phyloP scores from a whole-genome alignment of 345 rosid species.

The Lumnitzera littorea region DNA sequence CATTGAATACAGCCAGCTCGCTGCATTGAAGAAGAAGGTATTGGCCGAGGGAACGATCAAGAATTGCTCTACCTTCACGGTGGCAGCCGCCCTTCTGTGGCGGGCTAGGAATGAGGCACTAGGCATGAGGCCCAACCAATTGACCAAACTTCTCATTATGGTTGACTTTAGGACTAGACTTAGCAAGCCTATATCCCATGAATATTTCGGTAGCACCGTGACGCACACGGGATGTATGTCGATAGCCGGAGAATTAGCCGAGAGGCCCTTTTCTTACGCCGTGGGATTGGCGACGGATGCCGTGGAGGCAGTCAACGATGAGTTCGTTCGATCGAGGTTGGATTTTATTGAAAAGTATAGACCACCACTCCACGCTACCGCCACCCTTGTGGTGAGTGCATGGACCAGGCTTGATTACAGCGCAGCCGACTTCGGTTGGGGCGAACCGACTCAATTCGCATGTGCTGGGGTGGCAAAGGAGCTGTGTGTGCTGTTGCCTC shows the following conservation, averaged over 20 bases:
- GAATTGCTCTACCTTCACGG: constrained; percentile 10
- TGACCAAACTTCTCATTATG: constrained; percentile 4
- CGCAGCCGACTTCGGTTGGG: constrained; percentile 20
- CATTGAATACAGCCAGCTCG: constrained; percentile 2
- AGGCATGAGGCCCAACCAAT: no score
- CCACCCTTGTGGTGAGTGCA: constrained; percentile 16
- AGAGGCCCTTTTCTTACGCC: constrained; percentile 9
- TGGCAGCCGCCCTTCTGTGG: background rate
- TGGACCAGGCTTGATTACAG: constrained; percentile 18
- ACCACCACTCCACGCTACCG: constrained; percentile 7
- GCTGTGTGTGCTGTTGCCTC: constrained; percentile 10
- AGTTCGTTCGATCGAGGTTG: constrained; percentile 12
- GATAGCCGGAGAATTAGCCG: constrained; percentile 10
- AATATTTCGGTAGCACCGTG: constrained; percentile 12
- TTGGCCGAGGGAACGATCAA: background rate
- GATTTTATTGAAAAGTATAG: constrained; percentile 8
- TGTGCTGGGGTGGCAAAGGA: constrained; percentile 12
- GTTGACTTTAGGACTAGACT: constrained; percentile 10
- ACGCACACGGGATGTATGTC: constrained; percentile 1
- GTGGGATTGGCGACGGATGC: constrained; percentile 9
- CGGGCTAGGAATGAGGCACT: no score
- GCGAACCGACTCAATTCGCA: constrained; percentile 17
- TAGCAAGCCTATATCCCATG: constrained; percentile 1
- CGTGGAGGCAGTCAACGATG: constrained; percentile 8
- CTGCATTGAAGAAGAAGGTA: constrained; percentile 3